Evolutionary conservation across 805 yeast genomes (phyloP).

Genomic region (Kodamaea neixiangensis): DNA sequence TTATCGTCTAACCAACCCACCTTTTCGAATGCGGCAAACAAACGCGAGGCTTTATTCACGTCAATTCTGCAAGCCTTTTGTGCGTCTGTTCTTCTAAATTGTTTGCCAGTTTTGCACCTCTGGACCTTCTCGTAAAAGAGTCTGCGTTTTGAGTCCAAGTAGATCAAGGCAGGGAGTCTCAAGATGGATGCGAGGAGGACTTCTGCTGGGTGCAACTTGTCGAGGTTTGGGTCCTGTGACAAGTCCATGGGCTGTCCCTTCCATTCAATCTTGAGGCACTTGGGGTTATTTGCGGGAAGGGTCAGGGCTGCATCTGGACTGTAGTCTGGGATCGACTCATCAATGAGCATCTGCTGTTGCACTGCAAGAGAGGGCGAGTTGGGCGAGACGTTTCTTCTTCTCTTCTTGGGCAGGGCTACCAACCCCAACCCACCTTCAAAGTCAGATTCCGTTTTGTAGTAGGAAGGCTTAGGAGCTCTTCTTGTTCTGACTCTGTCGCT

Average conservation of each 20-base stretch:
- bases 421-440: conserved; percentile 8
- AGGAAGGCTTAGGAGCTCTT: conserved; percentile 47
- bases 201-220: conserved; percentile 89
- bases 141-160: conserved; percentile 67
- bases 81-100: conserved; percentile 95
- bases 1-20: conserved; percentile 90
- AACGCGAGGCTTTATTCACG: conserved; percentile 91
- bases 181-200: conserved; percentile 81
- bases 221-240: conserved; percentile 68
- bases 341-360: conserved; percentile 53
- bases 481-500: conserved; percentile 60
- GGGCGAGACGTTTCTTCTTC: conserved; percentile 31
- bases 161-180: conserved; percentile 83
- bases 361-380: conserved; percentile 37
- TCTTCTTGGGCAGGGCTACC: conserved; percentile 43
- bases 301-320: conserved; percentile 64
- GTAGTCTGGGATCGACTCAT: conserved; percentile 77
- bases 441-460: conserved; percentile 15
- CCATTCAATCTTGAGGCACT: conserved; percentile 90
- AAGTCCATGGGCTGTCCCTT: conserved; percentile 97
- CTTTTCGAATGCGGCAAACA: conserved; percentile 86
- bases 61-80: conserved; percentile 97
- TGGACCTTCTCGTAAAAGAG: conserved; percentile 87
- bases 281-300: conserved; percentile 63
- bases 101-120: conserved; percentile 65